Conservation (phyloP, 176 grass and related monocot species). For the Cenchrus americanus region DNA sequence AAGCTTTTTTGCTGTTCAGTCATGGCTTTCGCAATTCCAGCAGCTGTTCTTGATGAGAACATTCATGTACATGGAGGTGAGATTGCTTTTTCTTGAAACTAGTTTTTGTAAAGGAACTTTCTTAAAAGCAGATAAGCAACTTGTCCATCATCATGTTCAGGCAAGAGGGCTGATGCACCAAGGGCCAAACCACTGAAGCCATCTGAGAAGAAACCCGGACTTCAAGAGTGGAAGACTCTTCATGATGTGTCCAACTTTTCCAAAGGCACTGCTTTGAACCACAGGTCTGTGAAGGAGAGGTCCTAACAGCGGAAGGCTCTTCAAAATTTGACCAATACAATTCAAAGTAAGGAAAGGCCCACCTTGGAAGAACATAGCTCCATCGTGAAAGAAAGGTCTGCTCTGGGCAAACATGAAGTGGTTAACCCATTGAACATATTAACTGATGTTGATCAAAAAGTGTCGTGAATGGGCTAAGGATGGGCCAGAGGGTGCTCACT, state of each 20-base stretch:
- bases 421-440: too few relatives aligned
- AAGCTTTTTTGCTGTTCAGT: conserved; percentile 19
- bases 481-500: conserved; percentile 55
- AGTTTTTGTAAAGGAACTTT: conserved; percentile 7
- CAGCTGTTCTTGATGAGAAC: conserved; percentile 61
- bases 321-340: too few relatives aligned
- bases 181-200: conserved; percentile 61
- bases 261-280: too few relatives aligned
- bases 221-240: neutral
- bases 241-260: too few relatives aligned
- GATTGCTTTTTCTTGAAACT: neutral
- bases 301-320: too few relatives aligned
- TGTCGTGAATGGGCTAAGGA: conserved; percentile 70
- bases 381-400: too few relatives aligned
- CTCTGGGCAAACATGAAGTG: too few relatives aligned
- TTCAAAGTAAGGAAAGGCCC: too few relatives aligned
- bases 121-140: neutral
- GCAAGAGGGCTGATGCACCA: conserved; percentile 47
- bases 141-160: conserved; percentile 31
- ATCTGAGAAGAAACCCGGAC: conserved; percentile 49
- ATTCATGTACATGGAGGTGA: conserved; percentile 45
- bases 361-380: too few relatives aligned
- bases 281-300: too few relatives aligned
- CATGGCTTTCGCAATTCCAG: conserved; percentile 58
- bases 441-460: neutral